These are phyloP conservation scores for Rhodamnia rubescens DNA, from an alignment of 345 rosid genomes.

Conservation along the genomic window DNA sequence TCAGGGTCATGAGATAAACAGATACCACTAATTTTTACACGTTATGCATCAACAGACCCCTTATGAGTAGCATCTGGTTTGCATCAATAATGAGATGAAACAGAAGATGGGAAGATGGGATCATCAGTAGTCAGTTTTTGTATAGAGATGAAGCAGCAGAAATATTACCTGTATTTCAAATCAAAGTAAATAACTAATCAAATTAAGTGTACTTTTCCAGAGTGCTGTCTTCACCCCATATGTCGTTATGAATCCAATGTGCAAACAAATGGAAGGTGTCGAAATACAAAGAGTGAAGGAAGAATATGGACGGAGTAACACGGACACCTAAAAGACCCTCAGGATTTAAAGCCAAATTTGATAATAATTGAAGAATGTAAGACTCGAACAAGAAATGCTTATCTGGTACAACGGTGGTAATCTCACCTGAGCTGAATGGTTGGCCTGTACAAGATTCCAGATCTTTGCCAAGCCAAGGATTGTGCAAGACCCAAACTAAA, in stretches of 20 bases:
- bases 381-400: background rate
- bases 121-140: background rate
- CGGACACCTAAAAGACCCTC: background rate
- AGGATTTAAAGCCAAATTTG: background rate
- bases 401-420: background rate
- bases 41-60: background rate
- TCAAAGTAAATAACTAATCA: background rate
- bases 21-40: background rate
- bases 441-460: constrained; percentile 88
- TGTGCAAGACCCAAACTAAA: constrained; percentile 60
- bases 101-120: background rate
- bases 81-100: background rate
- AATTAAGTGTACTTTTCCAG: background rate
- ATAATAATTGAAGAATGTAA: background rate
- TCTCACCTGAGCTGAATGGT: constrained; percentile 70
- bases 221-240: background rate
- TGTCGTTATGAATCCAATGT: background rate
- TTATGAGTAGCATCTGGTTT: background rate
- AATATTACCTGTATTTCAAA: background rate
- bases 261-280: background rate
- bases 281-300: background rate
- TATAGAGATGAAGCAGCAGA: background rate
- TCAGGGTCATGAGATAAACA: background rate
- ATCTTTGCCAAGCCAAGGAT: constrained; percentile 85
- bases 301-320: background rate